Percentiles rank a stretch among this genome's conserved stretches.
Evolutionary conservation across 208 protist species (phyloP).

Genomic region (Leishmania amazonensis): DNA sequence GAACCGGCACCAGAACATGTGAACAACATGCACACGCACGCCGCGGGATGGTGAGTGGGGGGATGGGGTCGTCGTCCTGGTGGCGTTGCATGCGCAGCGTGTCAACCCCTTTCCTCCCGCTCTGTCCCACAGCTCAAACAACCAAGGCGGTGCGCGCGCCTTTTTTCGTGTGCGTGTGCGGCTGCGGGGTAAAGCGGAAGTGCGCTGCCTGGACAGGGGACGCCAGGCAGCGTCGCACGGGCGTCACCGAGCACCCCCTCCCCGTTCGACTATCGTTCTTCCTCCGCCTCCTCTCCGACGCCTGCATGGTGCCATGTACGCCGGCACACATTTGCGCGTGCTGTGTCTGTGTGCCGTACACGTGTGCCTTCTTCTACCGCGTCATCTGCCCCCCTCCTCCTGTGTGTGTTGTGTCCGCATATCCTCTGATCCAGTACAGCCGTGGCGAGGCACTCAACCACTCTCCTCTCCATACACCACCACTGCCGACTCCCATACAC

Average conservation of each 20-base stretch:
- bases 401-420: not conserved
- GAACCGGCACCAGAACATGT: not conserved
- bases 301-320: not conserved
- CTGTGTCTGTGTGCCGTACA: not conserved
- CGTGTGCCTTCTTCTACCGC: not conserved
- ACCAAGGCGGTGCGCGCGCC: not conserved
- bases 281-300: not conserved
- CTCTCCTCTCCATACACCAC: not conserved
- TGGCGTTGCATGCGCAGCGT: not conserved
- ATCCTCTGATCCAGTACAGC: not conserved
- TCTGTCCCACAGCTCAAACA: not conserved
- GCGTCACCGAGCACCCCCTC: not conserved
- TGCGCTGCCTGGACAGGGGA: not conserved
- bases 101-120: not conserved
- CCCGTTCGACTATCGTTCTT: not conserved
- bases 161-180: conserved; percentile 1
- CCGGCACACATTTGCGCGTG: not conserved
- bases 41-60: not conserved
- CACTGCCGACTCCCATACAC: not conserved
- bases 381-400: not conserved
- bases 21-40: not conserved
- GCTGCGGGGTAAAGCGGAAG: not conserved
- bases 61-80: not conserved
- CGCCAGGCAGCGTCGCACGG: not conserved
- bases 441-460: not conserved